These are phyloP conservation scores for Phialophora macrospora DNA, from an alignment of 2,329 filamentous ascomycete genomes.

Conservation along the genomic window DNA sequence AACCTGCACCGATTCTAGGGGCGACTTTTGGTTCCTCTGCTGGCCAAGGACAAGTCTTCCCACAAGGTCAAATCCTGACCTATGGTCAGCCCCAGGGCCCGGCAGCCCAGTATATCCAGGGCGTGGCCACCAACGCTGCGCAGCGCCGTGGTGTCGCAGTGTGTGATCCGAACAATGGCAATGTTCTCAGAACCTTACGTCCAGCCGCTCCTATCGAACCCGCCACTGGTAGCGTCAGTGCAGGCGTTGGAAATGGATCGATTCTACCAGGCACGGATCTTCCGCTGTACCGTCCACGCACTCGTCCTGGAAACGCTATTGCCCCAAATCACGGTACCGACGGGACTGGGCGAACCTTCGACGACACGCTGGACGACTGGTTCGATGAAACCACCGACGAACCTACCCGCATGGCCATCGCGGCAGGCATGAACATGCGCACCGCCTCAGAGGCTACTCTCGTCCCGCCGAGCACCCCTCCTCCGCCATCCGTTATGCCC, in stretches of 20 bases:
- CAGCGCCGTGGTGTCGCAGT: conserved; percentile 24
- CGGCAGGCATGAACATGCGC: conserved; percentile 9
- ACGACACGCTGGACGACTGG: conserved; percentile 9
- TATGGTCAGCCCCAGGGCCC: background rate
- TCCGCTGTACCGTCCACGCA: background rate
- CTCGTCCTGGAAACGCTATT: background rate
- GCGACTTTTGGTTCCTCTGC: background rate
- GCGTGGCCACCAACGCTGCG: conserved; percentile 1
- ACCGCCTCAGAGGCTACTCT: conserved; percentile 3
- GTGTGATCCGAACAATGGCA: conserved; percentile 16
- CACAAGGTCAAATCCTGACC: background rate
- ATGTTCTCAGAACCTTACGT: background rate
- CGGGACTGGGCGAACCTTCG: background rate
- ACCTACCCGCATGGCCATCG: conserved; percentile 9
- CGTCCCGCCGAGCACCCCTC: conserved; percentile 5
- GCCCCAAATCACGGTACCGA: background rate
- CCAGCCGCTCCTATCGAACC: background rate
- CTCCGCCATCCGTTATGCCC: background rate
- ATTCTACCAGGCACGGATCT: background rate
- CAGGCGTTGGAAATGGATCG: background rate
- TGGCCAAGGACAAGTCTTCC: background rate
- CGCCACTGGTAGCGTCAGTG: background rate
- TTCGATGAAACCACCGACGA: conserved; percentile 11
- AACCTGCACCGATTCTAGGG: conserved; percentile 5
- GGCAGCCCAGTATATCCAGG: background rate